phyloP scores from a whole-genome alignment of 768 basidiomycete species.

The Cytidiella melzeri region DNA sequence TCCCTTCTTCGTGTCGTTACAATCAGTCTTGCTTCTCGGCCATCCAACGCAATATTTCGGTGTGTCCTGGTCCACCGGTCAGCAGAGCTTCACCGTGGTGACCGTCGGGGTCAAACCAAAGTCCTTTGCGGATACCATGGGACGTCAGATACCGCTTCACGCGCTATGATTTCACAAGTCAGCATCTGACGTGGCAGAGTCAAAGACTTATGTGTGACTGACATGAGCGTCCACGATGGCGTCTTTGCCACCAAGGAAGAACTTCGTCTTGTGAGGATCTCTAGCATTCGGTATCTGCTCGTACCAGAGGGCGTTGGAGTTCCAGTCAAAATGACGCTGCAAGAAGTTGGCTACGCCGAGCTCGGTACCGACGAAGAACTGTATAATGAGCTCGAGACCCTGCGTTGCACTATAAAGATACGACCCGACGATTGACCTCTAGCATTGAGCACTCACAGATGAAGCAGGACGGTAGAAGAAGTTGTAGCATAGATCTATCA shows the following conservation, averaged over 20 bases:
- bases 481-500: conserved; percentile 80
- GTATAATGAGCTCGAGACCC: conserved; percentile 76
- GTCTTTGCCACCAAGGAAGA: conserved; percentile 81
- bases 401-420: too few species aligned
- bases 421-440: conserved; percentile 1
- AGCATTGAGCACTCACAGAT: conserved; percentile 40
- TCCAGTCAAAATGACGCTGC: conserved; percentile 81
- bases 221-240: conserved; percentile 72
- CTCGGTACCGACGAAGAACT: conserved; percentile 85
- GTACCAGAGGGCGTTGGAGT: conserved; percentile 82
- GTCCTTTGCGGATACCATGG: conserved; percentile 64
- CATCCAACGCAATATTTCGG: conserved; percentile 61
- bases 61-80: conserved; percentile 44
- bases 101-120: conserved; percentile 58
- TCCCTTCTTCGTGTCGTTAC: background rate
- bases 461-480: conserved; percentile 72
- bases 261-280: conserved; percentile 58
- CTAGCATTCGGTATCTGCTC: conserved; percentile 82
- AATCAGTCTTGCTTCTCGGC: conserved; percentile 14
- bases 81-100: conserved; percentile 59
- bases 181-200: conserved; percentile 1
- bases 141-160: conserved; percentile 68
- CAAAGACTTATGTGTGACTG: conserved; percentile 12
- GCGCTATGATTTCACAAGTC: conserved; percentile 35
- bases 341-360: conserved; percentile 83